Percentiles rank a stretch among this genome's conserved stretches.
These are phyloP conservation scores for Trichoderma harzianum DNA, from an alignment of 2,329 filamentous ascomycete genomes.

Conservation along the genomic window DNA sequence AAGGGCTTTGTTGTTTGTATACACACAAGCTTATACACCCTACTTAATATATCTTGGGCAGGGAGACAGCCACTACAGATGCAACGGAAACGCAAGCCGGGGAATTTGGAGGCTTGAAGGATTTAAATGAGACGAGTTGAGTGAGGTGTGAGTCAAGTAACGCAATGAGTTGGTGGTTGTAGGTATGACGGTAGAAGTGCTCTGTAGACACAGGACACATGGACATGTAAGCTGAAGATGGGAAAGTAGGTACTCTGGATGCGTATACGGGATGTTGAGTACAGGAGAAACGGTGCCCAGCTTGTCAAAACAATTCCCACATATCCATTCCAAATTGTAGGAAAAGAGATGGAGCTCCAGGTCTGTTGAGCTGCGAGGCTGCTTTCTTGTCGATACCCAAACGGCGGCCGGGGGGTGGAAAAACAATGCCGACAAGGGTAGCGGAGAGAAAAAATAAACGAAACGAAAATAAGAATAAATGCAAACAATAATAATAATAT, in stretches of 20 bases:
- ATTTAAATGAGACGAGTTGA: not conserved
- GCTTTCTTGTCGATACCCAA: constrained; percentile 7
- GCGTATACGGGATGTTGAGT: not conserved
- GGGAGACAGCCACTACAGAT: constrained; percentile 4
- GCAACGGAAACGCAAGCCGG: constrained; percentile 7
- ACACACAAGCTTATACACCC: not conserved
- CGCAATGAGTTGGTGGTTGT: not conserved
- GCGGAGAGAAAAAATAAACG: not conserved
- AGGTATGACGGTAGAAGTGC: not conserved
- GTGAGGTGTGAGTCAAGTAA: not conserved
- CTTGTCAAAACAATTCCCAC: not conserved
- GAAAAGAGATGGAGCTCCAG: not conserved
- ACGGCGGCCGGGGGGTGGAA: not conserved
- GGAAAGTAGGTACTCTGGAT: not conserved
- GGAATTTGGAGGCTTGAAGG: not conserved
- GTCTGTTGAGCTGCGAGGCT: constrained; percentile 3
- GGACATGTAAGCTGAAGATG: not conserved
- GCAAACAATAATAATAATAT: not conserved
- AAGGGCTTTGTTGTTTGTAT: not conserved
- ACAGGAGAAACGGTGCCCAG: not conserved
- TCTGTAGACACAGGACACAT: not conserved
- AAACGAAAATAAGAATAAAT: not conserved
- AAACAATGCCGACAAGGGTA: not conserved
- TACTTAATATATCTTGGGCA: not conserved
- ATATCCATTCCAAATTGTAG: not conserved